Base-by-base conservation (phyloP, 257 asterid genomes). In the Cruciata laevipes region DNA sequence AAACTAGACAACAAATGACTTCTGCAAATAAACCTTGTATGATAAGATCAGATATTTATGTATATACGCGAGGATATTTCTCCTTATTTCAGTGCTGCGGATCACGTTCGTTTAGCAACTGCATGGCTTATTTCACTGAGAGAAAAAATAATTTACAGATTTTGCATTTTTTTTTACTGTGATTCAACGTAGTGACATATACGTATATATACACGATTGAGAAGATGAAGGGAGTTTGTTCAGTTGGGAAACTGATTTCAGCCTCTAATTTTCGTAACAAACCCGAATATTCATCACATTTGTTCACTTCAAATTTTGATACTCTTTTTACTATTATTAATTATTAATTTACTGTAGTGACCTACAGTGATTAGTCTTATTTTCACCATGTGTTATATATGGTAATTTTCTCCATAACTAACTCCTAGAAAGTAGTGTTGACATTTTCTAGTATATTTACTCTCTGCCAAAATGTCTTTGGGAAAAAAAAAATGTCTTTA, bases 101-200 rank as follows among this genome's bases (percentile, higher is more conserved):
- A 13, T n/a, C n/a, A n/a, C 51, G 20, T 16, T 47, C 55, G 6
- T 23, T 60, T 30, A 32, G 2, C n/a, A 61, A 61, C 66, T 61
- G 66, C 66, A 61, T 61, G 66, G 66, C 66, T 32, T 59, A 53
- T 53, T 53, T 21, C 5, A 53, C 60, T 53, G 27, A 13, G 11
- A 20, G 30, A 16, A 53, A 53, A 1, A 53, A 20, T 16, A 53
- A 53, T 53, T 53, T 53, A 53, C 60, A 53, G 27, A 56, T 56
- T 56, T 21, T 55, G 27, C 21, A 55, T 9, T 21, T n/a, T 56
- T 56, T 21, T 18, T 18, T 52, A 4, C 8, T 38, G 30, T 21
- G 14, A 23, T 17, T 52, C 27, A 21, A 10, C 4, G 31, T 4
- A 56, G 61, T 20, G 16, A 56, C 7, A 23, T 56, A 8, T 7